Evolutionary conservation across 2,329 filamentous ascomycete species (phyloP), one percentile per base, ranked within the genome.

Genomic region (Simplicillium sp.): DNA sequence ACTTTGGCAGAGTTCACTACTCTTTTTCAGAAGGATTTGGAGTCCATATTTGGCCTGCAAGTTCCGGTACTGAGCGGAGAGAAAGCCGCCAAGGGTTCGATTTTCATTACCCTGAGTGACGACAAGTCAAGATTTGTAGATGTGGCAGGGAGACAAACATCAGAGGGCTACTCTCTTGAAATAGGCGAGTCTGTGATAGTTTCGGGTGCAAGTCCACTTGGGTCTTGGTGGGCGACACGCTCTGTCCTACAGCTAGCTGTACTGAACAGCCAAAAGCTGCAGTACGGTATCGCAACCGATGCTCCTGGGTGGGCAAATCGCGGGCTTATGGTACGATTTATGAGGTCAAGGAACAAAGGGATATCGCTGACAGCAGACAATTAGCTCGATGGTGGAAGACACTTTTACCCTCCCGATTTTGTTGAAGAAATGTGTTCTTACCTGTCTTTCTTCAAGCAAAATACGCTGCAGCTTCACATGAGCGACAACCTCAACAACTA

Each of bases 361-460:
- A 25, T 25, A 9, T 25, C 20, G 20, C 20, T 25, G 20, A 25
- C 20, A 25, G 6, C 20, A 9, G 5, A n/a, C n/a, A n/a, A n/a
- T 5, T 25, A 25, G 20, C 20, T 25, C 20, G 74, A 78, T 39
- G 66, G 59, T 3, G 74, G 64, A 2, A 64, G 73, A 7, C 71
- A 77, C 49, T 78, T 68, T 53, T 77, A 77, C 46, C 67, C 73
- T 0, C 57, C 64, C 4, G 58, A 65, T 11, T 77, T 75, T 46
- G 49, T 77, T 12, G 60, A 66, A 31, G 73, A 77, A 14, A 56
- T 77, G 44, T 77, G 74, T 53, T 65, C 67, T 1, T 77, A 75
- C 50, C 67, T 73, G 44, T 76, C 72, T 18, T 77, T 72, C 50
- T 77, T 74, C 57, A 77, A 77, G 48, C 66, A 77, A 46, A 75